Conservation (phyloP, 2,329 filamentous ascomycete genomes). For the Polychaeton citri region DNA sequence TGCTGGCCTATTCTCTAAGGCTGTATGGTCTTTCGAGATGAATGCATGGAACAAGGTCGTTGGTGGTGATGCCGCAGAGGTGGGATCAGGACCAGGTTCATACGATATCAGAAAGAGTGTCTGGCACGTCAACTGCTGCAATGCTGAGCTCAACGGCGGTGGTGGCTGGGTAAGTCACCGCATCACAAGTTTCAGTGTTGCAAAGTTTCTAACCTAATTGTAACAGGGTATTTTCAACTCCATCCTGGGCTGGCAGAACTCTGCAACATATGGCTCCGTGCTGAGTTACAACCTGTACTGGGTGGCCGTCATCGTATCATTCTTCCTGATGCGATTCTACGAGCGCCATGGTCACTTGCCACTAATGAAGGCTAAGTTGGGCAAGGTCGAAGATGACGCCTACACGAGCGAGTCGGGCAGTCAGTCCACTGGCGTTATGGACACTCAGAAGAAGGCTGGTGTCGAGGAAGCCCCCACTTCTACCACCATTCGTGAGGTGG, state of each 20-base stretch:
- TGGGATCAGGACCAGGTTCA: slow-evolving; percentile 55
- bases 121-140: slow-evolving; percentile 81
- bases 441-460: slow-evolving; percentile 9
- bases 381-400: slow-evolving; percentile 7
- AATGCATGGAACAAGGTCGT: slow-evolving; percentile 53
- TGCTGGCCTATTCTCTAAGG: slow-evolving; percentile 54
- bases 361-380: slow-evolving; percentile 23
- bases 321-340: slow-evolving; percentile 51
- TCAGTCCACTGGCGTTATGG: slow-evolving; percentile 6
- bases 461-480: slow-evolving; percentile 4
- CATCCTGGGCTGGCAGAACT: slow-evolving; percentile 77
- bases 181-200: background rate
- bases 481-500: slow-evolving; percentile 9
- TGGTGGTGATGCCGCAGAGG: slow-evolving; percentile 50
- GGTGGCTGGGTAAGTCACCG: slow-evolving; percentile 50
- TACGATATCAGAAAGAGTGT: slow-evolving; percentile 68
- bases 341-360: slow-evolving; percentile 44
- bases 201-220: background rate
- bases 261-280: slow-evolving; percentile 75
- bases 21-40: slow-evolving; percentile 61
- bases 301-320: slow-evolving; percentile 54
- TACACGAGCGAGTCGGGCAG: slow-evolving; percentile 14
- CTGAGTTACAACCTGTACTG: slow-evolving; percentile 84
- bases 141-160: slow-evolving; percentile 55
- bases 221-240: slow-evolving; percentile 62